Evolutionary conservation across 2,329 filamentous ascomycete species (phyloP), one percentile per base, ranked within the genome.

Genomic region (Hansfordia pulvinata): DNA sequence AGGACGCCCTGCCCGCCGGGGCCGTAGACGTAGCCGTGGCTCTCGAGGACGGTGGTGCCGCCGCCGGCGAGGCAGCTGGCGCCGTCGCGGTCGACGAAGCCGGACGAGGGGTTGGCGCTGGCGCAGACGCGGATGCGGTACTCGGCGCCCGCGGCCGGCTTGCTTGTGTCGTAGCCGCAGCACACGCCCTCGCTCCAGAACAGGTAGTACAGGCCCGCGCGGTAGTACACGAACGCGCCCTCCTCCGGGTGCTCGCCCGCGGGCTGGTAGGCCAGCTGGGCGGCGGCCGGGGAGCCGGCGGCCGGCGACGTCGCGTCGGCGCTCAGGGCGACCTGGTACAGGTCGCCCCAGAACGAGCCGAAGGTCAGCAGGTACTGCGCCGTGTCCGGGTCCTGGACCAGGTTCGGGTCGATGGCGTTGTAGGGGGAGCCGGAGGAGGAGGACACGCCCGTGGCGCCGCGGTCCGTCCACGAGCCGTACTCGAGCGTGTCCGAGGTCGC

Each of bases 51-150:
- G 6, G 62, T 52, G 0, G 65, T 72, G 5, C 74, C 73, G 10
- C 73, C 72, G 22, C 64, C 62, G 6, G 52, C 40, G 1, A 53
- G 61, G 42, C 73, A 78, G 17, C 55, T 49, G 10, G 42, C 51
- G 2, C 73, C 72, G 26, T 41, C 43, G 29, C 60, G 50, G 38
- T 80, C 75, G 15, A 64, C 66, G 39, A 71, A 81, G 2, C 53
- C 53, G 1, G 69, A 58, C 1, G 54, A 66, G 4, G 62, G 56
- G 6, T 49, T 56, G 2, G 46, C 54, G 4, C 64, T 69, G n/a
- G 71, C 53, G 50, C 75, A 79, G 15, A 76, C 70, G 40, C 63
- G 64, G 43, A 79, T 72, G 43, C 65, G 67, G 46, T 80, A 80
- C 47, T 78, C 75, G n/a, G 53, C 51, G 4, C 73, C 74, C 1